Conservation (phyloP, 83 land plant genomes). For the Picea engelmannii region DNA sequence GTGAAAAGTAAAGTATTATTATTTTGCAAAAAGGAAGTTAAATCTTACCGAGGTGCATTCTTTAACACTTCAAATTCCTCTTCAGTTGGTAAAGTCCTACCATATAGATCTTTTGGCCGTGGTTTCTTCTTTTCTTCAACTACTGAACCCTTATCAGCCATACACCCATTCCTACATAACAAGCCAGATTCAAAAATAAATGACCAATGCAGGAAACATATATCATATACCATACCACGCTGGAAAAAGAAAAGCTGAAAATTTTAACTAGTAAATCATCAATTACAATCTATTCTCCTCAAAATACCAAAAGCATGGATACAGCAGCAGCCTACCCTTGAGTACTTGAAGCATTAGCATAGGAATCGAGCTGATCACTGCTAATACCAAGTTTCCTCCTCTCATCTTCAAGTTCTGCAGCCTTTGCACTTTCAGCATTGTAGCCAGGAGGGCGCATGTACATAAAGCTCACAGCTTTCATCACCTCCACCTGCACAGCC, state of each 20-base stretch:
- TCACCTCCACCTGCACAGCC: slow-evolving; percentile 71
- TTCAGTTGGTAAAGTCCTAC: slow-evolving; percentile 87
- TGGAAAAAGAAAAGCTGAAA: background rate
- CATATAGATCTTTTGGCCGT: slow-evolving; percentile 87
- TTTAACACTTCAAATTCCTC: slow-evolving; percentile 88
- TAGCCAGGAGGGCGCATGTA: slow-evolving; percentile 97
- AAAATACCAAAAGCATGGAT: slow-evolving; percentile 1
- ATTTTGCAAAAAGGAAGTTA: slow-evolving; percentile 1
- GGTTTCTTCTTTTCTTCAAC: slow-evolving; percentile 57
- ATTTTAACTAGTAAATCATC: background rate
- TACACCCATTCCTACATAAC: slow-evolving; percentile 16
- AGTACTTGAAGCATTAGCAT: slow-evolving; percentile 24
- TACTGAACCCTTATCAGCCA: background rate
- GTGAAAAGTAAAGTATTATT: background rate
- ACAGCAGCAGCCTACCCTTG: slow-evolving; percentile 7
- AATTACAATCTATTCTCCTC: background rate
- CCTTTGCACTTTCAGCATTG: slow-evolving; percentile 97
- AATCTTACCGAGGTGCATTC: slow-evolving; percentile 86
- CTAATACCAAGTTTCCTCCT: slow-evolving; percentile 41
- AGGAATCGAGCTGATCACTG: slow-evolving; percentile 12
- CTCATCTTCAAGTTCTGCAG: slow-evolving; percentile 91
- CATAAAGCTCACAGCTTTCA: slow-evolving; percentile 97
- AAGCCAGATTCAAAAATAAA: background rate
- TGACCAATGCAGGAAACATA: background rate
- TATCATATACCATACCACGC: background rate